Conservation (phyloP, 108 stramenopile species). For the Nitzschia sp. region DNA sequence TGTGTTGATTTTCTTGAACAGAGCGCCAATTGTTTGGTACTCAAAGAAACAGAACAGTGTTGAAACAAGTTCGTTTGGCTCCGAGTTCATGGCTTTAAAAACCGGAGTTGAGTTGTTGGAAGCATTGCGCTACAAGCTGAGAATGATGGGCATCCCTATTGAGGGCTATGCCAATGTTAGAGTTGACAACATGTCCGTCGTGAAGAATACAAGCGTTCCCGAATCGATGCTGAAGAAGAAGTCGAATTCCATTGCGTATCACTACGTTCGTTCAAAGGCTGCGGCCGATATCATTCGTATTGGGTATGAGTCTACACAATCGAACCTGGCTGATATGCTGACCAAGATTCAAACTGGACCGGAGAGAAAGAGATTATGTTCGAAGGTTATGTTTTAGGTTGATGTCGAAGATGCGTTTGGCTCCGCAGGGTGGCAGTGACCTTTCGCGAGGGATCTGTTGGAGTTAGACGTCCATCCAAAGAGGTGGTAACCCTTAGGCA, state of each 20-base stretch:
- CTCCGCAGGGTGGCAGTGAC: too few species aligned
- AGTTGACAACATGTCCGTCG: constrained; percentile 48
- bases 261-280: constrained; percentile 32
- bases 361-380: too few species aligned
- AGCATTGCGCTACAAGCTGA: constrained; percentile 55
- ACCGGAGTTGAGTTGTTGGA: too few species aligned
- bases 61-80: too few species aligned
- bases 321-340: not conserved
- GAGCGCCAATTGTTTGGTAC: constrained; percentile 52
- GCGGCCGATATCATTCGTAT: constrained; percentile 41
- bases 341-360: not conserved
- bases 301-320: constrained; percentile 22
- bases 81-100: too few species aligned
- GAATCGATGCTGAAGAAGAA: constrained; percentile 47
- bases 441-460: too few species aligned
- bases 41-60: constrained; percentile 58
- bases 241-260: constrained; percentile 42
- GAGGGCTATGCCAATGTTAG: constrained; percentile 36
- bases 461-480: too few species aligned
- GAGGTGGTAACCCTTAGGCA: too few species aligned
- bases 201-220: constrained; percentile 37
- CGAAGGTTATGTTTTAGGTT: too few species aligned
- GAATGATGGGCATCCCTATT: constrained; percentile 56
- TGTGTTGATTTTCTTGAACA: constrained; percentile 53
- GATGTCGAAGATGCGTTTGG: too few species aligned